These are phyloP conservation scores for Patellifolia procumbens DNA, from an alignment of 179 eudicot species.

Conservation along the genomic window DNA sequence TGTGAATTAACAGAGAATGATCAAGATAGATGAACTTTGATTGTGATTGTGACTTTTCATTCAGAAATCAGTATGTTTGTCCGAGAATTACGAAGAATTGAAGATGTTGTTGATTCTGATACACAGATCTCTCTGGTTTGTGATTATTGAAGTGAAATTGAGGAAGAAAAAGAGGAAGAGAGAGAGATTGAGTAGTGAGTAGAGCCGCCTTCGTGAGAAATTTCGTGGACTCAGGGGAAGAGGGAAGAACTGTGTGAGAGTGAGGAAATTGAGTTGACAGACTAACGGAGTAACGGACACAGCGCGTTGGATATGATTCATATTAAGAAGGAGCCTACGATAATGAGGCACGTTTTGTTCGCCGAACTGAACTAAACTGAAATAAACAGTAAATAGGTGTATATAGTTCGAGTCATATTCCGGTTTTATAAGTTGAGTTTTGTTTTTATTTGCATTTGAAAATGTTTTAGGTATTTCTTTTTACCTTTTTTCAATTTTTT, in stretches of 20 bases:
- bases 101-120: background rate
- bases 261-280: background rate
- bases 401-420: too few species aligned
- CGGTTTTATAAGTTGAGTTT: too few species aligned
- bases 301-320: too few species aligned
- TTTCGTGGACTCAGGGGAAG: background rate
- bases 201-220: constrained; percentile 8
- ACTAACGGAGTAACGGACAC: too few species aligned
- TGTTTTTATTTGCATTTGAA: too few species aligned
- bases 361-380: too few species aligned
- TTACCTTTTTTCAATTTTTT: too few species aligned
- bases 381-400: too few species aligned
- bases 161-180: background rate
- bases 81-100: background rate
- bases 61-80: background rate
- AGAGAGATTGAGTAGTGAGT: background rate
- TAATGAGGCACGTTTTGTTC: too few species aligned
- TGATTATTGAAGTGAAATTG: background rate
- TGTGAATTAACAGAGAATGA: background rate
- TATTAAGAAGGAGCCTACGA: background rate
- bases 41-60: background rate
- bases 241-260: background rate
- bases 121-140: background rate
- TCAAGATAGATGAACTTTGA: background rate
- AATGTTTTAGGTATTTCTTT: too few species aligned